Evolutionary conservation across 2,329 filamentous ascomycete genomes (phyloP).

Genomic region (Metarhizium anisopliae): DNA sequence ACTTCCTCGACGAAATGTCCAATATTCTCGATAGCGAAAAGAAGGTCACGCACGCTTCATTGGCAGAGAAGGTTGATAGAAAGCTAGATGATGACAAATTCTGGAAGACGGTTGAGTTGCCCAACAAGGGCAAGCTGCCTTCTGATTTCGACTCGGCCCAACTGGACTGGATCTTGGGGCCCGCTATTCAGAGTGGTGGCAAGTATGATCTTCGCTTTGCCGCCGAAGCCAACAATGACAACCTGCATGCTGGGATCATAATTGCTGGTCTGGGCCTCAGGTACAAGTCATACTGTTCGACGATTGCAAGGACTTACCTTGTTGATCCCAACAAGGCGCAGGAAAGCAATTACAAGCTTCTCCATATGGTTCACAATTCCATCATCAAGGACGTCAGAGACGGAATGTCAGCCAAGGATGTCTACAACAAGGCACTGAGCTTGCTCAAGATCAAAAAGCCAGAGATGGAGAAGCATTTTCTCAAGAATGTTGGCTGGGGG

Average conservation of each 20-base stretch:
- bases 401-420: constrained; percentile 76
- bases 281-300: constrained; percentile 92
- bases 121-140: constrained; percentile 66
- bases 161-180: constrained; percentile 89
- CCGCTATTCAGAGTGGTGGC: constrained; percentile 88
- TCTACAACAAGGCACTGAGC: constrained; percentile 78
- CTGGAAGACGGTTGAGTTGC: constrained; percentile 70
- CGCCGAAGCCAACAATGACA: constrained; percentile 69
- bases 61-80: constrained; percentile 79
- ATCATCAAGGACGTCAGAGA: constrained; percentile 87
- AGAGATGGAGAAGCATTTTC: constrained; percentile 88
- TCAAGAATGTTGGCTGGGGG: constrained; percentile 85
- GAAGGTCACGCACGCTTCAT: constrained; percentile 81
- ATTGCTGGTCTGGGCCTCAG: constrained; percentile 84
- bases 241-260: constrained; percentile 86
- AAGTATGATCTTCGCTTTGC: constrained; percentile 85
- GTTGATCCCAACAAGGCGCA: constrained; percentile 96
- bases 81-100: constrained; percentile 93
- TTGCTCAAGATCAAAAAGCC: constrained; percentile 86
- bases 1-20: constrained; percentile 98
- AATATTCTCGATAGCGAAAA: constrained; percentile 92
- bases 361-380: constrained; percentile 76
- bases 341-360: constrained; percentile 86
- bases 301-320: constrained; percentile 87
- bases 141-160: constrained; percentile 79